phyloP scores from a whole-genome alignment of 352 stramenopile genomes.

The Phytophthora tubulina region DNA sequence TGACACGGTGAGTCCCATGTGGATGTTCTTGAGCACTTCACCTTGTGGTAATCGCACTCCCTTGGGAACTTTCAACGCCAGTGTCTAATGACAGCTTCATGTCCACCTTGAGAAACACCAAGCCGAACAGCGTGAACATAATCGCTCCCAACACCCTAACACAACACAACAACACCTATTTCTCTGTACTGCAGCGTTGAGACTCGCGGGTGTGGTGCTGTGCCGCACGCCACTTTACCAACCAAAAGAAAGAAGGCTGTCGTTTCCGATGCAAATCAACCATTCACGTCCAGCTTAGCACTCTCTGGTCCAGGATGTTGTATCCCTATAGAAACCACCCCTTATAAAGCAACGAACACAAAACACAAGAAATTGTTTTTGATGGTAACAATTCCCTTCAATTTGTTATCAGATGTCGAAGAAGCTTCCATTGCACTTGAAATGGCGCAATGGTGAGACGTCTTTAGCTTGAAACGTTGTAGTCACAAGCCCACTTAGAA shows the following conservation, averaged over 20 bases:
- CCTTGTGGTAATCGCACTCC: constrained; percentile 58
- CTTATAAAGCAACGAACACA: too few species aligned
- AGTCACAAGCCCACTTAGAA: constrained; percentile 89
- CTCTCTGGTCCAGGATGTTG: too few species aligned
- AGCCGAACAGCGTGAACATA: constrained; percentile 86
- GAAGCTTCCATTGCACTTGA: constrained; percentile 43
- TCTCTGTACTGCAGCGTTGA: too few species aligned
- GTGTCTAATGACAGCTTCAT: constrained; percentile 79
- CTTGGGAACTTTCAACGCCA: constrained; percentile 62
- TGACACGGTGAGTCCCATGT: constrained; percentile 90
- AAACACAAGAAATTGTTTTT: constrained; percentile 6
- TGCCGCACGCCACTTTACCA: too few species aligned
- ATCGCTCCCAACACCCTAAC: constrained; percentile 80
- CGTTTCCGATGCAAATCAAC: too few species aligned
- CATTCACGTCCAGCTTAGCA: too few species aligned
- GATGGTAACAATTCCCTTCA: constrained; percentile 55
- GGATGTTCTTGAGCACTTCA: constrained; percentile 82
- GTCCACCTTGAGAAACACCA: constrained; percentile 85
- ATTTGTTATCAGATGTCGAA: constrained; percentile 55
- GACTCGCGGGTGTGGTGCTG: too few species aligned
- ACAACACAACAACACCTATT: background rate
- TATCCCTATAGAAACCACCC: too few species aligned
- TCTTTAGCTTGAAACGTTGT: constrained; percentile 7
- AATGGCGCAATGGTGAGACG: constrained; percentile 43
- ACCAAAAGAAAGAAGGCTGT: too few species aligned